Evolutionary conservation across 2,329 filamentous ascomycete genomes (phyloP).

Genomic region (Cercospora zeae-maydis): DNA sequence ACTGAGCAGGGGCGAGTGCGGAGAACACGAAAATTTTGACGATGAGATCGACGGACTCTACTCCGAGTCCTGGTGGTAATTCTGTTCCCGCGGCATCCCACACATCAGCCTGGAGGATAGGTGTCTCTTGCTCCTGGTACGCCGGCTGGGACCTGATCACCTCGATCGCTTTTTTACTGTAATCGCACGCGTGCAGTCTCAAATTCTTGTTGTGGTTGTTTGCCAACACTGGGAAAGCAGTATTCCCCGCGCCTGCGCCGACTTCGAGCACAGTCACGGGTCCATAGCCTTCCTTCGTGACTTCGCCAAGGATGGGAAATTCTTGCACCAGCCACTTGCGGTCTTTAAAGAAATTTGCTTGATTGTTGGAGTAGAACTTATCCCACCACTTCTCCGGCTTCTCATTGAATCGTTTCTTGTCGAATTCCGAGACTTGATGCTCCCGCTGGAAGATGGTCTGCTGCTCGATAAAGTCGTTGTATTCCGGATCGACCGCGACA

Average conservation of each 20-base stretch:
- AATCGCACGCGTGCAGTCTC: constrained; percentile 91
- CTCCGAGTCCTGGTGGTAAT: constrained; percentile 71
- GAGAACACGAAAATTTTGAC: constrained; percentile 98
- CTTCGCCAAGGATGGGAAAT: constrained; percentile 78
- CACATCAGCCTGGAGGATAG: constrained; percentile 77
- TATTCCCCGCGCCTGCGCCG: constrained; percentile 93
- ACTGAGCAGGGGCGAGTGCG: constrained; percentile 79
- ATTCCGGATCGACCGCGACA: constrained; percentile 85
- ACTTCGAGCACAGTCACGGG: constrained; percentile 76
- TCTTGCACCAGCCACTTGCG: constrained; percentile 96
- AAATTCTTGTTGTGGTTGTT: constrained; percentile 78
- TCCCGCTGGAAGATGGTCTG: constrained; percentile 83
- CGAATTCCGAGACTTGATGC: constrained; percentile 86
- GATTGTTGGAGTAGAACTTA: constrained; percentile 96
- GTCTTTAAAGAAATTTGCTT: constrained; percentile 97
- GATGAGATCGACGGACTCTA: constrained; percentile 83
- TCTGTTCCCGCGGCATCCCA: constrained; percentile 76
- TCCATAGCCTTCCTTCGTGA: constrained; percentile 68
- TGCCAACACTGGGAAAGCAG: constrained; percentile 83
- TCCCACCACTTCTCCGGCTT: constrained; percentile 98
- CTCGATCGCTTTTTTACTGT: constrained; percentile 90
- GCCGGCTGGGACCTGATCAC: constrained; percentile 78
- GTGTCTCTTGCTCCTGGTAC: constrained; percentile 56
- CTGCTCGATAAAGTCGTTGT: constrained; percentile 77
- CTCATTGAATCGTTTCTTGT: constrained; percentile 83